Base-by-base conservation (phyloP, 192 early-diverging fungal genomes). In the Umbelopsis sp. region DNA sequence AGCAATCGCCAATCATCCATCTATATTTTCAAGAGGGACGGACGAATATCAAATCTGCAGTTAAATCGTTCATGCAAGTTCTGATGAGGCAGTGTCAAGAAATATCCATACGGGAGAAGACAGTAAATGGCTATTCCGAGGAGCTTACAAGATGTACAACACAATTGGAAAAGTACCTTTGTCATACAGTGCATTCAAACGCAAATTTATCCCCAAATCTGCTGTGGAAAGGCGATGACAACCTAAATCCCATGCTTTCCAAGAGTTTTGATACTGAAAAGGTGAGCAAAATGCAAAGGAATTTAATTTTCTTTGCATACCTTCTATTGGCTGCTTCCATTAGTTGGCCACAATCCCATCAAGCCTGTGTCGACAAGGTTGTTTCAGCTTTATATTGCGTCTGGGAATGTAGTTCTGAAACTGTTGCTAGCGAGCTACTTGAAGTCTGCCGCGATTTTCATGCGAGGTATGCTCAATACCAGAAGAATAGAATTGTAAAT, bases 1-100 rank as follows among this genome's bases (percentile, higher is more conserved):
- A 76, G 14, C 43, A 21, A 10, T 75, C 74, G 22, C 69, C 70
- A 11, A 31, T 76, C 25, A 66, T 66, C 53, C 44, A 51, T 41
- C 26, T 71, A 10, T 49, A 65, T 3, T 45, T 38, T 29, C 43
- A 71, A 17, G 26, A 71, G 26, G 24, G 24, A 26, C n/a, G 45
- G 4, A 25, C 70, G 32, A 56, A 34, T 0, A 10, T 67, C 0
- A 71, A 68, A 21, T 38, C 51, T 9, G 51, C 26, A 3, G 65
- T 67, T 1, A 32, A 65, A n/a, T 20, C 32, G 2, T 41, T 74
- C 17, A 59, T 74, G 24, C 73, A 44, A 21, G 24, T 68, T 3
- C 12, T 74, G 21, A 34, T 56, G 20, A 10, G 14, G 21, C n/a
- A 68, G 16, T 51, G 45, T 20, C 36, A 45, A 3, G 21, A 52